Evolutionary conservation across 495 filamentous ascomycete genomes (phyloP), one percentile per base, ranked within the genome.

Genomic region (Lasiosphaeriaceae sp.): DNA sequence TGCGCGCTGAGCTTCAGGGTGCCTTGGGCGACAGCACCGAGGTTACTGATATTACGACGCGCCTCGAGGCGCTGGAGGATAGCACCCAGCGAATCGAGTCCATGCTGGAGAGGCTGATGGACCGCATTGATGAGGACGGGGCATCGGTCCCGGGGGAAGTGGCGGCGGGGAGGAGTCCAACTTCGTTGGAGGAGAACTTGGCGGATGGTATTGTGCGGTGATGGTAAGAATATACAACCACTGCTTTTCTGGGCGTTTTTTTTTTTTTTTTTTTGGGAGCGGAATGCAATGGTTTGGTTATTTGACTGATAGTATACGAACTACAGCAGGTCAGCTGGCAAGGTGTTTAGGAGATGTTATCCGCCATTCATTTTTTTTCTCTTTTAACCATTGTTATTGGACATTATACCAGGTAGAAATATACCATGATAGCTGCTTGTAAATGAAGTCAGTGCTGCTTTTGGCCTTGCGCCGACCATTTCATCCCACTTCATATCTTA

Each of bases 11-110:
- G 59, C 50, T 77, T 50, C 69, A 64, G 35, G 59, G 68, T 1
- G 56, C 72, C 50, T 63, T 77, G 61, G 66, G 66, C 48, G 74
- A 76, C 41, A 69, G 66, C 17, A 61, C 71, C 39, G 74, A 77
- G 55, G 55, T 70, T 35, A 64, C 48, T 8, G 69, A 66, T 35
- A 54, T 78, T 21, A 62, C 60, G 3, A 43, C 61, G 14, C 60
- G 75, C n/a, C 47, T 78, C 52, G 69, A 67, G 44, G 54, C 65
- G 37, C 52, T 78, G 35, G 75, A 78, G 61, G 65, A 66, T 51
- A 62, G 66, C n/a, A 58, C 66, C 24, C 59, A 56, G 43, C 60
- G 75, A 50, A 72, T 78, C 34, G 72, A 78, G 57, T 54, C 53
- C 17, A 56, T 76, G 63, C 44, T 78, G 50, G 43, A 24, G 51